Base-by-base conservation (phyloP, 768 basidiomycete genomes). In the Naganishia randhawae region DNA sequence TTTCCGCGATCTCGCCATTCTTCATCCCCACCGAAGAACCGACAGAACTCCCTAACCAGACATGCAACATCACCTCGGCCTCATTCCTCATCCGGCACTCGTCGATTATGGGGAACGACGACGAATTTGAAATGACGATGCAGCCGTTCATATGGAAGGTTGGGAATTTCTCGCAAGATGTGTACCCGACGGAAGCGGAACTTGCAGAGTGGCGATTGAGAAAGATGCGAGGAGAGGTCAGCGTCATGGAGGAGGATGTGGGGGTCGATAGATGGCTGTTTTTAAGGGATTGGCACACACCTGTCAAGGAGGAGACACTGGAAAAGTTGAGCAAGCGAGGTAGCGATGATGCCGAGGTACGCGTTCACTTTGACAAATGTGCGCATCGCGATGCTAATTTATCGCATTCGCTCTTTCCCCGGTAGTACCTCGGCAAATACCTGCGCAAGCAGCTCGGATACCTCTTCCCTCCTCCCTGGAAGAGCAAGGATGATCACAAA, bases 41-140 rank as follows among this genome's bases (percentile, higher is more conserved):
- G 11, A 72, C 76, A 3, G 64, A 72, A 0, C 73, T 81, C 1
- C 81, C 81, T 16, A 31, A 69, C 54, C 54, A 41, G 0, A 35
- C 62, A 25, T 81, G 80, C 71, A 71, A 64, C 3, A 73, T 82
- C 33, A 71, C 72, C 2, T 71, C 76, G 0, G 80, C 80, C 0
- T 71, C 77, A 0, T 63, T 81, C n/a, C 73, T 82, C 35, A 73
- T 81, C 35, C 76, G 81, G 35, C 81, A 82, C 72, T 73, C 74
- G 5, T 72, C 73, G 51, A 82, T 82, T 48, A 64, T 75, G 66
- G 78, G 77, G 17, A 82, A 82, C 71, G 80, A 81, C 68, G 81
- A 82, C 65, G 81, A 82, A 52, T 80, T 53, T 52, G 78, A 78
- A 13, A 72, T 78, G 33, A 78, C 75, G 19, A 81, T 82, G 78